Evolutionary conservation across 768 basidiomycete genomes (phyloP).

Genomic region (Sistotremastrum niveocremeum): DNA sequence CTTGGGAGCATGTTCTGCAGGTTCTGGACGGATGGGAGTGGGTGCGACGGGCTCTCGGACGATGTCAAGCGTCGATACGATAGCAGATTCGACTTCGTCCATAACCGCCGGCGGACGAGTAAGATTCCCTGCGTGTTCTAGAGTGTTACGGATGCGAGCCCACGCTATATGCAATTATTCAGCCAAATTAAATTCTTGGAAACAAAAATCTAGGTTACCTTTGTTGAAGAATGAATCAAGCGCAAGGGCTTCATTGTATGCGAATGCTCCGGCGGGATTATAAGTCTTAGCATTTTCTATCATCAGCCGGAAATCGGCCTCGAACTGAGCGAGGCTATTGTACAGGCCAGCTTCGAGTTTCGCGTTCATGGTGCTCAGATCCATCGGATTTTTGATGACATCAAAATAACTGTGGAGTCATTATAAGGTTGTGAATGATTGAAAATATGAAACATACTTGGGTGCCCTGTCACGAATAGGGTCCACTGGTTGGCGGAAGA

Average conservation of each 20-base stretch:
- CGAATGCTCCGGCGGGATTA: conserved; percentile 58
- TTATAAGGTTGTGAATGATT: conserved; percentile 1
- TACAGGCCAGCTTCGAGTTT: conserved; percentile 84
- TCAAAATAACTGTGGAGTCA: conserved; percentile 64
- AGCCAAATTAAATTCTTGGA: conserved; percentile 1
- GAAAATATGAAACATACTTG: conserved; percentile 37
- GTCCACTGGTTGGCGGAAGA: conserved; percentile 88
- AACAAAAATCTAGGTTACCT: conserved; percentile 34
- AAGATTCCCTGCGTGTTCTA: conserved; percentile 42
- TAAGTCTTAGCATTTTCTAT: conserved; percentile 77
- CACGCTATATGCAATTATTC: conserved; percentile 43
- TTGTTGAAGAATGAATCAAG: conserved; percentile 79
- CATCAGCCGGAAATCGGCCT: conserved; percentile 80
- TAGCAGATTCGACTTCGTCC: conserved; percentile 12
- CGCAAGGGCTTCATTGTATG: conserved; percentile 59
- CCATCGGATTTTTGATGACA: conserved; percentile 88
- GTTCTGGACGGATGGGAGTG: neutral
- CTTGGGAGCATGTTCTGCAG: conserved; percentile 8
- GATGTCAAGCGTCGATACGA: conserved; percentile 4
- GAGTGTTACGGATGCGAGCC: conserved; percentile 73
- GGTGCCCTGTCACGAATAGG: conserved; percentile 87
- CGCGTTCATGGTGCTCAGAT: conserved; percentile 75
- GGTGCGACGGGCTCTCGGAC: conserved; percentile 5
- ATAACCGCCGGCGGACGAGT: conserved; percentile 30
- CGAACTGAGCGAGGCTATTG: conserved; percentile 70